Percentiles rank a stretch among this genome's conserved stretches.
These are phyloP conservation scores for Centella asiatica DNA, from an alignment of 129 eudicot species.

Conservation along the genomic window DNA sequence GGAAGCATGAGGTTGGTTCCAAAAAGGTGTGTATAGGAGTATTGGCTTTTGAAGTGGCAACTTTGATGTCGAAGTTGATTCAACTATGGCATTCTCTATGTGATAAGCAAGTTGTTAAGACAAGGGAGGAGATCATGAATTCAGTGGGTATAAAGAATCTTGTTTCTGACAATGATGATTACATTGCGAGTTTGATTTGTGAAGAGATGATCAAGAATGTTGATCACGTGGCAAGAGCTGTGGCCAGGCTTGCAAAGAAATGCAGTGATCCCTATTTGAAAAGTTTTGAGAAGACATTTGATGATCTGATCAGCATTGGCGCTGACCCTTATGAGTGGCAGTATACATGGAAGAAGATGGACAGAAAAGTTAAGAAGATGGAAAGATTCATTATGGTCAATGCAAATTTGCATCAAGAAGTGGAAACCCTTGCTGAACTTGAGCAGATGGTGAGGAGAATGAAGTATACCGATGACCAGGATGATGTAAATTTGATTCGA, in stretches of 20 bases:
- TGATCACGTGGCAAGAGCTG: slow-evolving; percentile 44
- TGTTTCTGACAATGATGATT: slow-evolving; percentile 56
- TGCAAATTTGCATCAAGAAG: slow-evolving; percentile 69
- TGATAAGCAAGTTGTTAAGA: slow-evolving; percentile 52
- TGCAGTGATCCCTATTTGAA: slow-evolving; percentile 53
- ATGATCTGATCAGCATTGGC: slow-evolving; percentile 41
- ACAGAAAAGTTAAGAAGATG: slow-evolving; percentile 65
- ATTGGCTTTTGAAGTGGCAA: slow-evolving; percentile 76
- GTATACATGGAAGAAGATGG: slow-evolving; percentile 61
- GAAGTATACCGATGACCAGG: slow-evolving; percentile 46
- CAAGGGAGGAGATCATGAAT: slow-evolving; percentile 54
- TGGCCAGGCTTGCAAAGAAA: slow-evolving; percentile 54
- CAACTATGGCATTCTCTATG: slow-evolving; percentile 60
- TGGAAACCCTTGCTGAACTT: slow-evolving; percentile 60
- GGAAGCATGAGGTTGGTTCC: slow-evolving; percentile 34
- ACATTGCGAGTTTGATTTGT: slow-evolving; percentile 49
- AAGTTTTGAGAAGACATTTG: slow-evolving; percentile 57
- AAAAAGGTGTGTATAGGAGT: slow-evolving; percentile 45
- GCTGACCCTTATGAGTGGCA: slow-evolving; percentile 59
- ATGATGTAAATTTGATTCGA: slow-evolving; percentile 36
- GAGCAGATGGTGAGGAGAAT: slow-evolving; percentile 70
- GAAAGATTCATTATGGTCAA: slow-evolving; percentile 42
- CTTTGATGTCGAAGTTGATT: slow-evolving; percentile 60
- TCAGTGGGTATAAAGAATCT: slow-evolving; percentile 63
- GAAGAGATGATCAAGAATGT: slow-evolving; percentile 57